These are phyloP conservation scores for Colletotrichum nymphaeae DNA, from an alignment of 2,329 filamentous ascomycete species.

Conservation along the genomic window DNA sequence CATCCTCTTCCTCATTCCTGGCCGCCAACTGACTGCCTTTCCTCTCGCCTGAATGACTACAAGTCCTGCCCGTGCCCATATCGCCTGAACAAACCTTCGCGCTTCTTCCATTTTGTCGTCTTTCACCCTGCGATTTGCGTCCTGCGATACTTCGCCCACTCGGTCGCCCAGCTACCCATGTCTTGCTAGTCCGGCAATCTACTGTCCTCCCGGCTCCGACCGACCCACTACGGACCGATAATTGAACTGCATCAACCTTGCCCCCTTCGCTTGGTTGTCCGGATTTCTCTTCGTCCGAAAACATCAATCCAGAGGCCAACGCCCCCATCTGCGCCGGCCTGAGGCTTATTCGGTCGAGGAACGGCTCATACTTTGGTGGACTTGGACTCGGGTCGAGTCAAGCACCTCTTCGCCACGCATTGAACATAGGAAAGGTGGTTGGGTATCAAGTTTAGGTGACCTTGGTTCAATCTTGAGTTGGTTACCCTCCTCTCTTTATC, in stretches of 20 bases:
- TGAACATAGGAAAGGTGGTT: background rate
- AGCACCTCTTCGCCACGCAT: background rate
- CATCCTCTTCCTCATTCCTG: conserved; percentile 2
- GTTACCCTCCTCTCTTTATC: background rate
- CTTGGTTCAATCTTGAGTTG: conserved; percentile 5
- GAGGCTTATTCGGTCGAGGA: background rate
- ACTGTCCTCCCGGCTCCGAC: conserved; percentile 21
- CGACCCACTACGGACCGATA: conserved; percentile 32
- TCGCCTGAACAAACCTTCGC: conserved; percentile 15
- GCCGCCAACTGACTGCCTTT: background rate
- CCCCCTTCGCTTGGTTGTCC: background rate
- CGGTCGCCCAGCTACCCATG: conserved; percentile 16
- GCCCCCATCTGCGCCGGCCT: background rate
- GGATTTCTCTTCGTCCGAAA: conserved; percentile 2
- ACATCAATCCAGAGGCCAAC: background rate
- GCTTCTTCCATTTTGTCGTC: conserved; percentile 22
- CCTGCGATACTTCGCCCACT: background rate
- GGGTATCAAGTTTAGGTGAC: background rate
- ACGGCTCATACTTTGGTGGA: background rate
- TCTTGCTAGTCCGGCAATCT: conserved; percentile 1
- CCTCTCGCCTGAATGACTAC: conserved; percentile 13
- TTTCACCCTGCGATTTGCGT: background rate
- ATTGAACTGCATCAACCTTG: background rate
- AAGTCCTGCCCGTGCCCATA: conserved; percentile 10
- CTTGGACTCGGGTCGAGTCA: background rate